phyloP scores from a whole-genome alignment of 169 alveolate species.

The Perkinsus chesapeaki region DNA sequence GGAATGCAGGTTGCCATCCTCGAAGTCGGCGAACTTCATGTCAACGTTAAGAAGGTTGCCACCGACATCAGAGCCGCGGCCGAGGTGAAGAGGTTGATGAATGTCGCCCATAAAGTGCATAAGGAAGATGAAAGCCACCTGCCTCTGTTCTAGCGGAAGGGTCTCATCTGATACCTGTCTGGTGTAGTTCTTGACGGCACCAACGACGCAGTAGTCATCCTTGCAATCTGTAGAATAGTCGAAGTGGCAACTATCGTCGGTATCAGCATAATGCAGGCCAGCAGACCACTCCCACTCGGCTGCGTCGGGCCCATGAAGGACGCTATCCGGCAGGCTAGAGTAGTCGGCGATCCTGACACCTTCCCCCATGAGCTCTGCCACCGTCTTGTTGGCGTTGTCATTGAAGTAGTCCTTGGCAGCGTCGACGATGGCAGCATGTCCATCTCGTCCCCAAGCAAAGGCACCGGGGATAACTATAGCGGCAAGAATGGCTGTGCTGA shows the following conservation, averaged over 20 bases:
- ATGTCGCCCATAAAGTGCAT: neutral
- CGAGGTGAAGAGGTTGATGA: neutral
- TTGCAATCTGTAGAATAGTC: neutral
- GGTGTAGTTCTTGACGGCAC: neutral
- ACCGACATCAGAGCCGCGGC: neutral
- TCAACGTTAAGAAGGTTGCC: neutral
- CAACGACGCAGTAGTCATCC: neutral
- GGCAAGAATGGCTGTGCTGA: neutral
- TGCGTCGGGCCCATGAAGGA: neutral
- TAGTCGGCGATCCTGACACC: neutral
- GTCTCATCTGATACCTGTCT: neutral
- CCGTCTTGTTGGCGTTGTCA: neutral
- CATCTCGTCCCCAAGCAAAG: neutral
- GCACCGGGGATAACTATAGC: neutral
- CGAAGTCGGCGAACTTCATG: neutral
- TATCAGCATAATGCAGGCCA: neutral
- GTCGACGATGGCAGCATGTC: neutral
- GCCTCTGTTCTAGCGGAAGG: neutral
- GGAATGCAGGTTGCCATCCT: neutral
- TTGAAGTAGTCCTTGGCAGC: neutral
- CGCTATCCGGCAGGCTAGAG: neutral
- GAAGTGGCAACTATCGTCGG: neutral
- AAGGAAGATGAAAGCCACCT: neutral
- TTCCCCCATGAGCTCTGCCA: neutral
- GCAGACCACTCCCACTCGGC: slow-evolving; percentile 2